Base-by-base conservation (phyloP, 2,329 filamentous ascomycete species). In the Furcasterigmium furcatum region DNA sequence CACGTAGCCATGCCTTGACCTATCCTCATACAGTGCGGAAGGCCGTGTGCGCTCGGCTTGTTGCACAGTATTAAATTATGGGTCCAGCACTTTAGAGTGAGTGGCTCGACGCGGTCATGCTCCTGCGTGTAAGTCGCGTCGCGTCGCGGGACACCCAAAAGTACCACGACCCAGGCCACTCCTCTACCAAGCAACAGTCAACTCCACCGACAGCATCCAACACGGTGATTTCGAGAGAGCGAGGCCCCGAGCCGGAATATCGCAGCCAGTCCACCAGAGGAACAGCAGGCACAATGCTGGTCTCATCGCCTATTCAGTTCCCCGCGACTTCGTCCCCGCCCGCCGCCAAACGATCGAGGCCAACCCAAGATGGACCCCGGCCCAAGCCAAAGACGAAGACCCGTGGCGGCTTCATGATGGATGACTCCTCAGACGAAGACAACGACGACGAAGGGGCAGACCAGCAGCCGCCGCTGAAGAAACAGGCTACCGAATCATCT, bases 281-380 rank as follows among this genome's bases (percentile, higher is more conserved):
- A n/a, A 43, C 27, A 32, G 20, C 16, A 22, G 8, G 22, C 48
- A 70, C 55, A 36, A 86, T 87, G 81, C 66, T 79, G 21, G 71
- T 76, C 30, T 84, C 83, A 7, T 84, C 83, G 13, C 78, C 82
- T 3, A 63, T 82, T 18, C 58, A 70, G 21, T 80, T 80, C 48
- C 78, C 80, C 3, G 63, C 70, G 7, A 80, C 71, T 56, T 79
- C 79, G 20, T 54, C 63, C 30, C 63, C 63, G 34, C 57, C 56
- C 1, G 51, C 57, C 3, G 47, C 59, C 24, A 71, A 70, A 51
- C 66, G 67, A 49, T 50, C 64, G 41, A 57, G 58, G 51, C 62
- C 62, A 38, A 66, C 70, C 52, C 50, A 59, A 52, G 43, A 63
- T 58, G 57, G 59, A 38, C 52, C 51, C 55, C 45, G 42, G 41